Percentiles rank a stretch among this genome's conserved stretches.
Evolutionary conservation across 106 monocot species (phyloP).

Genomic region (Posidonia australis): DNA sequence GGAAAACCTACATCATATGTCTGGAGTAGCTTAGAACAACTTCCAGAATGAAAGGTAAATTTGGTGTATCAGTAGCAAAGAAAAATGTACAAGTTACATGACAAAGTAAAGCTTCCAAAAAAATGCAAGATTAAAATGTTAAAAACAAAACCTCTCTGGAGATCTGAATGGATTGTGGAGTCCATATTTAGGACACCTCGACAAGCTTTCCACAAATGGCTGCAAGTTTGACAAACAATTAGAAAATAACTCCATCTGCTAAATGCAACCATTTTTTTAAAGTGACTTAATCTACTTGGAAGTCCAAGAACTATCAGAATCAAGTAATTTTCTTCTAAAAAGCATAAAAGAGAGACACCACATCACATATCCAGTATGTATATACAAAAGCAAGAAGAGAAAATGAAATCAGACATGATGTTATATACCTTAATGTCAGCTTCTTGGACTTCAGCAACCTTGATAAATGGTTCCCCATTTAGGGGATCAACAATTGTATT

Average conservation of each 20-base stretch:
- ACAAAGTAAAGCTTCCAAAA: background rate
- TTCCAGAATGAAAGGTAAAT: no score
- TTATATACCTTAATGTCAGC: constrained; percentile 48
- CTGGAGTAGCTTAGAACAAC: no score
- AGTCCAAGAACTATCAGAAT: background rate
- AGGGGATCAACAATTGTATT: constrained; percentile 71
- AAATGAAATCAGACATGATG: background rate
- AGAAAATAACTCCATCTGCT: background rate
- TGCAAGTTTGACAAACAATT: constrained; percentile 23
- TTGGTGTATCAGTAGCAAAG: no score
- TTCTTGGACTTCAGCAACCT: constrained; percentile 72
- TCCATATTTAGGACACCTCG: constrained; percentile 82
- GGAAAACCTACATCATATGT: no score
- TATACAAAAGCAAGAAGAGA: background rate
- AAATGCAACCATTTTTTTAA: background rate
- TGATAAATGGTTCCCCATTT: constrained; percentile 85
- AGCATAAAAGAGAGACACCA: background rate
- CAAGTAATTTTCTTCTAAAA: background rate
- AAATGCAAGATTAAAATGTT: background rate
- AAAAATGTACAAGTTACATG: no score
- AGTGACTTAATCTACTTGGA: background rate
- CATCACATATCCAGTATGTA: background rate
- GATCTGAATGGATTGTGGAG: constrained; percentile 83
- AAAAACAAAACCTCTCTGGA: constrained; percentile 63
- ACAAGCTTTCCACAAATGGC: constrained; percentile 84